These are phyloP conservation scores for Aphelidium insulamus DNA, from an alignment of 371 early-diverging fungal genomes.

Conservation along the genomic window DNA sequence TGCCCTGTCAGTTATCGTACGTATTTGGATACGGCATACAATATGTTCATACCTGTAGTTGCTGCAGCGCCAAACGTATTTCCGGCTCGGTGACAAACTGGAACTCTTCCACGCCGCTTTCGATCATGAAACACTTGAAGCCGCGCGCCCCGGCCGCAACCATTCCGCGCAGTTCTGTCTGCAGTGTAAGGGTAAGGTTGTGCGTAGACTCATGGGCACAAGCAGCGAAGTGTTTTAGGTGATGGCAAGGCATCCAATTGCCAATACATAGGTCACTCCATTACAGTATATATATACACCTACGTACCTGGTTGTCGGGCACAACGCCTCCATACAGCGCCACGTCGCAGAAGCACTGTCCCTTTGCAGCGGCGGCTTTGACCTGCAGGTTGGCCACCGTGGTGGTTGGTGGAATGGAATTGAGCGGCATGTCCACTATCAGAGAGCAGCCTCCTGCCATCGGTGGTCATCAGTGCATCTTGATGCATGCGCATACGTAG, in stretches of 20 bases:
- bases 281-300: too few relatives aligned
- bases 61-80: slow-evolving; percentile 37
- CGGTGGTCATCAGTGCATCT: too few relatives aligned
- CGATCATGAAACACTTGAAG: slow-evolving; percentile 64
- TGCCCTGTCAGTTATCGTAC: slow-evolving; percentile 7
- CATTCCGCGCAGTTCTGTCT: slow-evolving; percentile 33
- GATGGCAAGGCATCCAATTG: too few relatives aligned
- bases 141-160: slow-evolving; percentile 46
- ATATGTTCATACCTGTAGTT: slow-evolving; percentile 17
- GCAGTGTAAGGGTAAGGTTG: too few relatives aligned
- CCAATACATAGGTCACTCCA: too few relatives aligned
- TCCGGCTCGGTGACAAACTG: slow-evolving; percentile 49
- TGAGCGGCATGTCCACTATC: slow-evolving; percentile 65
- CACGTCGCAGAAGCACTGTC: slow-evolving; percentile 50
- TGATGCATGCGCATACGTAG: background rate
- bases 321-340: slow-evolving; percentile 62
- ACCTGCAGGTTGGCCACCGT: slow-evolving; percentile 33
- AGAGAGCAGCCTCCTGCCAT: slow-evolving; percentile 50
- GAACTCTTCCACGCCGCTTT: slow-evolving; percentile 64
- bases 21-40: too few relatives aligned
- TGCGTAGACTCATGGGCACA: too few relatives aligned
- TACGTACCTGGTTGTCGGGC: slow-evolving; percentile 36
- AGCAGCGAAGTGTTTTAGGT: too few relatives aligned
- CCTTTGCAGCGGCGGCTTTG: slow-evolving; percentile 36
- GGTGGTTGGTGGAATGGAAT: slow-evolving; percentile 62